These are phyloP conservation scores for Mentha longifolia DNA, from an alignment of 257 asterid genomes.

Conservation along the genomic window DNA sequence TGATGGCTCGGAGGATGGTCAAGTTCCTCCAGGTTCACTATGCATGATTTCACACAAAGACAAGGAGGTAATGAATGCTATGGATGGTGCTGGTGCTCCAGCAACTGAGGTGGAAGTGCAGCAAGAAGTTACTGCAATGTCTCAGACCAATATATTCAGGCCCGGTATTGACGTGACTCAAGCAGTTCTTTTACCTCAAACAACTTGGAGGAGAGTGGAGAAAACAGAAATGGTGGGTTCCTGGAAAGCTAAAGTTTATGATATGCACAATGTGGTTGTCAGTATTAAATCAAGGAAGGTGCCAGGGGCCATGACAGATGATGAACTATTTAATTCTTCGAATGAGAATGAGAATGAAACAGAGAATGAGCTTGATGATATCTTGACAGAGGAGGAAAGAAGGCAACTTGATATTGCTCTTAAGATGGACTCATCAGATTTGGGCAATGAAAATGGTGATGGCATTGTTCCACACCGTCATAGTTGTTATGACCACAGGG, in stretches of 20 bases:
- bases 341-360: conserved; percentile 84
- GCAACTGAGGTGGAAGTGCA: conserved; percentile 85
- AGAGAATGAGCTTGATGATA: conserved; percentile 73
- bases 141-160: conserved; percentile 89
- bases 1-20: conserved; percentile 95
- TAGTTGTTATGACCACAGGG: conserved; percentile 85
- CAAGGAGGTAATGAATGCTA: conserved; percentile 90
- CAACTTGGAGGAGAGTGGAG: conserved; percentile 91
- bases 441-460: conserved; percentile 57
- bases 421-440: conserved; percentile 67
- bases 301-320: conserved; percentile 95
- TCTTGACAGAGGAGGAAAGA: conserved; percentile 88
- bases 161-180: conserved; percentile 96
- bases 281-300: conserved; percentile 95
- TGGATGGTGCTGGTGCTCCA: conserved; percentile 94
- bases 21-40: conserved; percentile 79
- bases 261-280: conserved; percentile 93
- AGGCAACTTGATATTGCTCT: conserved; percentile 92
- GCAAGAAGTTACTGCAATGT: conserved; percentile 90
- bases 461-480: conserved; percentile 74
- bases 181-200: conserved; percentile 91
- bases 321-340: conserved; percentile 69
- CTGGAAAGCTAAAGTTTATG: conserved; percentile 95
- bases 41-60: conserved; percentile 90
- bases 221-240: conserved; percentile 78